Base-by-base conservation (phyloP, 2,329 filamentous ascomycete species). In the Curvularia sp. region DNA sequence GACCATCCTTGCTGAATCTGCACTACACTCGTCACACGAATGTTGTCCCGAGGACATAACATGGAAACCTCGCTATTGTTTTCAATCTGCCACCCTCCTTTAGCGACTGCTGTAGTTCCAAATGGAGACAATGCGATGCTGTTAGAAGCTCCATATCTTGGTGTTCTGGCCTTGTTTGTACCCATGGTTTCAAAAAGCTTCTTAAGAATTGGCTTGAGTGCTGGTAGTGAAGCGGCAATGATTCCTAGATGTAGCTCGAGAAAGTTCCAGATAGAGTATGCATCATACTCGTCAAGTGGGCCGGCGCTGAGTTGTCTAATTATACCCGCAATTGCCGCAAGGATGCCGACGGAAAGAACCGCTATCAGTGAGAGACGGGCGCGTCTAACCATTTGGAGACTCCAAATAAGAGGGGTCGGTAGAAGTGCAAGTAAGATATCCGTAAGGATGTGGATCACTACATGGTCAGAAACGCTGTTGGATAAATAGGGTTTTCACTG, bases 201-300 rank as follows among this genome's bases (percentile, higher is more conserved):
- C 8, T 48, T 59, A 30, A 67, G 63, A 10, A 65, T 46, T 2
- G 78, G 77, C 25, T 77, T 78, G 21, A 81, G 69, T 0, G 77
- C 68, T 2, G 80, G 79, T 0, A 81, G 65, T 0, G 75, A 80
- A 5, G 78, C 78, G 1, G 80, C 79, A 1, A 80, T 69, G 43
- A 81, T 80, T 3, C 79, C 80, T 6, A 81, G 66, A 45, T 77
- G 77, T 25, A 82, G 73, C 57, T 82, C 80, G 49, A 81, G 74
- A 57, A 74, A 77, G 60, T 79, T 78, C 80, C 80, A 82, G 10
- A 82, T 71, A n/a, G 77, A 78, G 66, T 81, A 81, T 4, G 66
- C 66, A 59, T 80, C 74, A 5, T 28, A 27, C 5, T 45, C 23
- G 7, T 28, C 42, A 45, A 28, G 46, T 71, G 51, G 46, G 76